A percentile compares a stretch with the other conserved stretches of the same genome.
phyloP scores from a whole-genome alignment of 257 asterid species.

The Plantago ovata region DNA sequence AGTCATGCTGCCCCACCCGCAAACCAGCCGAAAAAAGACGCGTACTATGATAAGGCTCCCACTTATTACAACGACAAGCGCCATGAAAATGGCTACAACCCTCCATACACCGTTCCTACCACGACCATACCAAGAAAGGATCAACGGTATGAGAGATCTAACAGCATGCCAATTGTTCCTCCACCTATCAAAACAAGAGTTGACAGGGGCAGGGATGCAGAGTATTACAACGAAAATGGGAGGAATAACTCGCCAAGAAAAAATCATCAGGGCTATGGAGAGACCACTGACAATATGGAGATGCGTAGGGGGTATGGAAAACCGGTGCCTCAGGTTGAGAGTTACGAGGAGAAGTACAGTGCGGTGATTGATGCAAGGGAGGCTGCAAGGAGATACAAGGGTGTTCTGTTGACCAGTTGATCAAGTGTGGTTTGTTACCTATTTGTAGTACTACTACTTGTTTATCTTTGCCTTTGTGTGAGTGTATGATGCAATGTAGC shows the following conservation, averaged over 20 bases:
- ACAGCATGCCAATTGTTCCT: slow-evolving; percentile 11
- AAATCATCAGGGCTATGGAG: slow-evolving; percentile 10
- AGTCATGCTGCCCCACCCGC: background rate
- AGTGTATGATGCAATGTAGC: background rate
- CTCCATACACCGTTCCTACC: background rate
- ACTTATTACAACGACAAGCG: background rate
- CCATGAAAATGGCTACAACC: slow-evolving; percentile 4
- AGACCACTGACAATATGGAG: slow-evolving; percentile 20
- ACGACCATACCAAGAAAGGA: slow-evolving; percentile 3
- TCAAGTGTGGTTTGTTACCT: background rate
- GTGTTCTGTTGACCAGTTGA: slow-evolving; percentile 24
- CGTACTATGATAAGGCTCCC: slow-evolving; percentile 6
- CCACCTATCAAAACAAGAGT: slow-evolving; percentile 20
- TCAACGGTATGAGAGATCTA: background rate
- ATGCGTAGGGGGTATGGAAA: slow-evolving; percentile 18
- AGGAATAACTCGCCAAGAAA: slow-evolving; percentile 16
- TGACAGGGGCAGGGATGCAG: slow-evolving; percentile 4
- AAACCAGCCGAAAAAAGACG: background rate
- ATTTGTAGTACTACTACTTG: background rate
- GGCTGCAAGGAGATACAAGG: slow-evolving; percentile 33
- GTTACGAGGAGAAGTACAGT: background rate
- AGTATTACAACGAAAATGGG: background rate
- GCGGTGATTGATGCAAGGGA: slow-evolving; percentile 23
- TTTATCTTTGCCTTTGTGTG: background rate
- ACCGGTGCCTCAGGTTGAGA: slow-evolving; percentile 1